Percentiles rank a stretch among this genome's conserved stretches.
Conservation (phyloP, 1,284 basidiomycete genomes). For the Ganoderma leucocontextum region DNA sequence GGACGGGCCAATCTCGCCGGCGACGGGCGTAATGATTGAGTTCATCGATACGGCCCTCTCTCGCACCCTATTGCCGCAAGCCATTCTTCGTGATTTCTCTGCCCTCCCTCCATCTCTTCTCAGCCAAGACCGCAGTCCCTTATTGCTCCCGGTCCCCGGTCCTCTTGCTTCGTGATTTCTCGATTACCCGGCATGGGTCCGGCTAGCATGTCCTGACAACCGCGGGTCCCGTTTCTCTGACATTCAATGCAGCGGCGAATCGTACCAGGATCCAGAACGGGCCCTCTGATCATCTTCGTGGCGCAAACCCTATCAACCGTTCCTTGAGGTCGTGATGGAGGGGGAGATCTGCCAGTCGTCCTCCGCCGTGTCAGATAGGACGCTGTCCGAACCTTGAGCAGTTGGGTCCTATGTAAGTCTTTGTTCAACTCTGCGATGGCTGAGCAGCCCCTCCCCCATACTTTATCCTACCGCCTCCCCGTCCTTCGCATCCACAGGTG, state of each 20-base stretch:
- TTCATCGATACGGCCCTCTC: not conserved
- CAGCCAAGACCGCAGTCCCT: not conserved
- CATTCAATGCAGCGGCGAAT: not conserved
- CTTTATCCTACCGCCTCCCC: not conserved
- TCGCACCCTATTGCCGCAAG: not conserved
- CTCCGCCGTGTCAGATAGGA: not conserved
- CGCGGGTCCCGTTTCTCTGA: not conserved
- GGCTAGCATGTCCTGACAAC: not conserved
- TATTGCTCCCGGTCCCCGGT: not conserved
- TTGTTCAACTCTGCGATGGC: not conserved
- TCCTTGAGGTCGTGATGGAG: not conserved
- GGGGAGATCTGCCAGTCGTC: not conserved
- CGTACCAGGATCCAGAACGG: not conserved
- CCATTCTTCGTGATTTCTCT: not conserved
- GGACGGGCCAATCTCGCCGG: not conserved
- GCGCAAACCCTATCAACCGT: not conserved
- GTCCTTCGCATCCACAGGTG: not conserved
- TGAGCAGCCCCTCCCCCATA: not conserved
- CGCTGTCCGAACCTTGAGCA: not conserved
- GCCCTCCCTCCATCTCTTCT: not conserved
- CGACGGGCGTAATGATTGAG: not conserved
- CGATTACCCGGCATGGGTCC: not conserved
- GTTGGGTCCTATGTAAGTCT: not conserved
- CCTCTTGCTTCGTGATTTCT: conserved; percentile 3
- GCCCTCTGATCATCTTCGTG: not conserved